Conservation (phyloP, 2,329 filamentous ascomycete species). For the Pleurostoma richardsiae region DNA sequence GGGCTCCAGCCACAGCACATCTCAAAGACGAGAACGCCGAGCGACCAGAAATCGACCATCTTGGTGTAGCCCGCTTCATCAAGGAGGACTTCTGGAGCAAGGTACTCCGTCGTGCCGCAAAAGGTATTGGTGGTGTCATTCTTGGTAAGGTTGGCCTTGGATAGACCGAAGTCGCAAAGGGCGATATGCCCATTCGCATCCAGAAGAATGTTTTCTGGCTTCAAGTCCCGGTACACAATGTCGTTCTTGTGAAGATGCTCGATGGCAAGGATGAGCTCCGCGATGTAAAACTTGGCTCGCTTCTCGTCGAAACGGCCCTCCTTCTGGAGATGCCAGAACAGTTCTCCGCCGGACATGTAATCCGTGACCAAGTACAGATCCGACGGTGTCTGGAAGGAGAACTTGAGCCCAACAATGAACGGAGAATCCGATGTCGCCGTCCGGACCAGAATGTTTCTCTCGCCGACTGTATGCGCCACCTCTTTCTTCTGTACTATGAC, state of each 20-base stretch:
- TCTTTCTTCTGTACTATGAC: slow-evolving; percentile 99
- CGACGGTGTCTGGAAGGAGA: slow-evolving; percentile 95
- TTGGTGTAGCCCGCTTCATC: slow-evolving; percentile 98
- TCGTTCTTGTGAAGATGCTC: slow-evolving; percentile 95
- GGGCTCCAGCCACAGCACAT: slow-evolving; percentile 99
- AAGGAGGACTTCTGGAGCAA: slow-evolving; percentile 89
- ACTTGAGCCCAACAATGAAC: slow-evolving; percentile 97
- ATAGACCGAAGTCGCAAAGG: slow-evolving; percentile 93
- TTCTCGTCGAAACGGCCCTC: slow-evolving; percentile 93
- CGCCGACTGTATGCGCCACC: slow-evolving; percentile 92
- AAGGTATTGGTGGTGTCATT: slow-evolving; percentile 99
- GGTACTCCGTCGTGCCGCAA: slow-evolving; percentile 95
- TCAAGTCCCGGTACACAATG: slow-evolving; percentile 95
- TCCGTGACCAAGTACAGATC: slow-evolving; percentile 98
- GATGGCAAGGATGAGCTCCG: slow-evolving; percentile 90
- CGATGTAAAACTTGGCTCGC: slow-evolving; percentile 97
- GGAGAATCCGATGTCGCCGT: slow-evolving; percentile 94
- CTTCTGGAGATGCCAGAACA: slow-evolving; percentile 98
- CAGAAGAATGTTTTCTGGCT: slow-evolving; percentile 94
- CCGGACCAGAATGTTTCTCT: slow-evolving; percentile 93
- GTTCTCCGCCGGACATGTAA: slow-evolving; percentile 97
- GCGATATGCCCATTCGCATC: slow-evolving; percentile 98
- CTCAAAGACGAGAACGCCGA: slow-evolving; percentile 95
- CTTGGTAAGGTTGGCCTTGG: slow-evolving; percentile 94
- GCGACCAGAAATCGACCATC: slow-evolving; percentile 99